A percentile compares a stretch with the other conserved stretches of the same genome.
Evolutionary conservation across 2,329 filamentous ascomycete species (phyloP).

Genomic region (Dactylellina leptospora): DNA sequence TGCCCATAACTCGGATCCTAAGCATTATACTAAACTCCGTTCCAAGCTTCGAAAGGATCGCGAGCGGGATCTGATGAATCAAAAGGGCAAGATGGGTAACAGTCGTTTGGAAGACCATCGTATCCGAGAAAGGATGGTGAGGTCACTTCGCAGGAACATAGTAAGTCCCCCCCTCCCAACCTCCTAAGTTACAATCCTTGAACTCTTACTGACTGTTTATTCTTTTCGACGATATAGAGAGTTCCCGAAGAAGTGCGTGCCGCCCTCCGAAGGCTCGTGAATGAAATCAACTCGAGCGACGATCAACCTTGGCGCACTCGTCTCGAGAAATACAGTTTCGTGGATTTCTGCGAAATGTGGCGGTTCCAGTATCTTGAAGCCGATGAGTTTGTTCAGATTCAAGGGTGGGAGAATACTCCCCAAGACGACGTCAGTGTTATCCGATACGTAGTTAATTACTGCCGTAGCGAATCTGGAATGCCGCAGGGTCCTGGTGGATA

Average conservation of each 20-base stretch:
- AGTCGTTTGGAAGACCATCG: slow-evolving; percentile 16
- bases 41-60: slow-evolving; percentile 42
- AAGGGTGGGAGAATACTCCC: slow-evolving; percentile 10
- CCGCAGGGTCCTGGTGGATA: not conserved
- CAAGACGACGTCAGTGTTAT: slow-evolving; percentile 14
- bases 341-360: slow-evolving; percentile 40
- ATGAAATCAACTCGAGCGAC: not conserved
- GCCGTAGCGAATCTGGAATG: slow-evolving; percentile 11
- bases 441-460: slow-evolving; percentile 17
- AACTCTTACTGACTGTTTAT: not conserved
- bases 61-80: slow-evolving; percentile 26
- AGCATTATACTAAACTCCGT: slow-evolving; percentile 35
- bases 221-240: not conserved
- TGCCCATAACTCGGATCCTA: slow-evolving; percentile 14
- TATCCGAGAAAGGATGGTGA: slow-evolving; percentile 25
- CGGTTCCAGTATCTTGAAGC: slow-evolving; percentile 24
- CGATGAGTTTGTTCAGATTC: slow-evolving; percentile 14
- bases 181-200: not conserved
- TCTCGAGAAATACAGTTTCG: slow-evolving; percentile 10
- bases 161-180: not conserved
- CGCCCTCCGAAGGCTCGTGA: not conserved
- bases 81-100: slow-evolving; percentile 8
- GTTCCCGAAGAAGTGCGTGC: slow-evolving; percentile 11
- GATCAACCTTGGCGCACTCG: not conserved
- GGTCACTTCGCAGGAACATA: slow-evolving; percentile 14